Conservation (phyloP, 257 asterid species). For the Solanum sejunctum region DNA sequence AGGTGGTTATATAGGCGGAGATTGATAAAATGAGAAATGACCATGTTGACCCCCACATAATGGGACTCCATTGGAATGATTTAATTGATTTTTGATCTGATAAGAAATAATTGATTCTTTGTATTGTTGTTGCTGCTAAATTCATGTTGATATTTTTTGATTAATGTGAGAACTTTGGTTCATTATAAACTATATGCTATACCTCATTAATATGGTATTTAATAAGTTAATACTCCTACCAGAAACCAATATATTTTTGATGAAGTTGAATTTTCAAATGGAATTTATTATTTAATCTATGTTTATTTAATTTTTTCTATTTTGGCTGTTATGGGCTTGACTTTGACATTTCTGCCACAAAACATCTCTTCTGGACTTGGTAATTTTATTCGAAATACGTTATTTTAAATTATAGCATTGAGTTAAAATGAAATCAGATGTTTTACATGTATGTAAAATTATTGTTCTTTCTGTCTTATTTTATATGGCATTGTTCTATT, state of each 20-base stretch:
- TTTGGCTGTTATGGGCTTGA: neutral
- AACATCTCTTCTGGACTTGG: neutral
- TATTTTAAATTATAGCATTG: too few relatives aligned
- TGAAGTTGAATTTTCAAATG: neutral
- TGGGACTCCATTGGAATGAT: conserved; percentile 67
- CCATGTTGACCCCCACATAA: conserved; percentile 67
- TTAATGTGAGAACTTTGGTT: neutral
- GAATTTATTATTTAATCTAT: neutral
- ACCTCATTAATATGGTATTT: neutral
- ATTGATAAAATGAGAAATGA: conserved; percentile 51
- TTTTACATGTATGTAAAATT: too few relatives aligned
- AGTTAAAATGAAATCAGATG: too few relatives aligned
- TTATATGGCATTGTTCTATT: too few relatives aligned
- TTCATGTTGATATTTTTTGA: neutral
- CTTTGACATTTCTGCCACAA: neutral
- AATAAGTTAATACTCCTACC: neutral
- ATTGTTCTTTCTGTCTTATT: too few relatives aligned
- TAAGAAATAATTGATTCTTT: conserved; percentile 19
- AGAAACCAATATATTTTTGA: neutral
- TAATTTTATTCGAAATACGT: too few relatives aligned
- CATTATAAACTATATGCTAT: neutral
- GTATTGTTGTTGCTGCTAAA: neutral
- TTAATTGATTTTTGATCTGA: conserved; percentile 50
- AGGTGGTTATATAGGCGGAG: conserved; percentile 26
- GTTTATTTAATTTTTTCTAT: neutral